Base-by-base conservation (phyloP, 805 yeast species). In the Pichia californica region DNA sequence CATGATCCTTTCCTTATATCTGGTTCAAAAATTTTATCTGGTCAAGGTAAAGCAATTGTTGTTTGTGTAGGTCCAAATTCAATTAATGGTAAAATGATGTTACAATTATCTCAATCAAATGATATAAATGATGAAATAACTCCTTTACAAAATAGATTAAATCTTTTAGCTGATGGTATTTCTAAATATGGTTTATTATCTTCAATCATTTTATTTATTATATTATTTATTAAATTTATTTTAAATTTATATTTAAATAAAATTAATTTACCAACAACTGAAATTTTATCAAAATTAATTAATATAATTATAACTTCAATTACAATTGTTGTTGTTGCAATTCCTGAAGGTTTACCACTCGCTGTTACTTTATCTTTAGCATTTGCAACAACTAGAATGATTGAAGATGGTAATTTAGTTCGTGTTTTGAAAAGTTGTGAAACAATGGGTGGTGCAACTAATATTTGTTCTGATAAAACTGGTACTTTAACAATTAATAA, bases 361-460 rank as follows among this genome's bases (percentile, higher is more conserved):
- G 99, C 99, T 2, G 99, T 93, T 15, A 93, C 99, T 1, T 71
- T 93, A 37, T 96, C 99, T 0, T 70, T 93, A 52, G 99, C 99
- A 0, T 93, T 93, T 69, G 99, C 99, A 2, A 93, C 99, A 2
- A 89, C 96, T 9, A 77, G 98, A 64, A 93, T 93, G 99, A 88
- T 95, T 18, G 84, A 85, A 61, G 96, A 93, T 62, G 95, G 94
- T 50, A 91, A 91, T 61, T 70, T 93, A 56, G 99, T 93, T n/a
- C 79, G 99, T 55, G 95, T 88, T 9, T 70, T 93, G 52, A 82
- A 81, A 57, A 82, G 95, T 36, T 93, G 99, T 73, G 99, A 93
- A 65, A 93, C 96, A 15, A 91, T 93, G 98, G 99, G 99, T 34
- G 88, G 95, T 37, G 99, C 97, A 2, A 93, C 98, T 13, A 93